Conservation (phyloP, 306 rosid genomes). For the Macrotyloma uniflorum region DNA sequence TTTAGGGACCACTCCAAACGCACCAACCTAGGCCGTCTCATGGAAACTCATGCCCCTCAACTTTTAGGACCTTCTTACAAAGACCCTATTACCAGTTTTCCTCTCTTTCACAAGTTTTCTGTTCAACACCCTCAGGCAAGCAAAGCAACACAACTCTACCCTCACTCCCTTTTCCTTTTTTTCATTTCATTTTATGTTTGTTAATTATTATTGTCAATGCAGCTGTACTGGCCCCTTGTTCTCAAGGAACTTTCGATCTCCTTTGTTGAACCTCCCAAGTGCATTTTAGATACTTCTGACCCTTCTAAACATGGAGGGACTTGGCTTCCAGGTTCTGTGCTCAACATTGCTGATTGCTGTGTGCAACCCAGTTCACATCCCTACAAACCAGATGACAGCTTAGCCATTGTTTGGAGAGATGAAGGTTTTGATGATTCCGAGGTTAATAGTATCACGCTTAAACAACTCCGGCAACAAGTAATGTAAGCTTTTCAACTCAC, state of each 20-base stretch:
- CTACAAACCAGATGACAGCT: slow-evolving; percentile 56
- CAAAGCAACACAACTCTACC: not conserved
- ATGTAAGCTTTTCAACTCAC: slow-evolving; percentile 57
- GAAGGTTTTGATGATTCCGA: slow-evolving; percentile 67
- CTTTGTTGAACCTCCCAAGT: slow-evolving; percentile 59
- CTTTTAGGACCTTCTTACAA: slow-evolving; percentile 67
- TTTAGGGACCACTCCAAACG: slow-evolving; percentile 53
- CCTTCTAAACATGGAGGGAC: slow-evolving; percentile 59
- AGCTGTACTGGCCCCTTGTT: slow-evolving; percentile 84
- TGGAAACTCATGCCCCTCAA: slow-evolving; percentile 67
- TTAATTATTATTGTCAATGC: not conserved
- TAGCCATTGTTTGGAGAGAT: slow-evolving; percentile 82
- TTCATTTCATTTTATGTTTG: not conserved
- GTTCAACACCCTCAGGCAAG: slow-evolving; percentile 68
- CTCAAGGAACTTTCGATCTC: slow-evolving; percentile 72
- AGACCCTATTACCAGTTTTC: slow-evolving; percentile 77
- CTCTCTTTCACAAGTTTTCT: slow-evolving; percentile 65
- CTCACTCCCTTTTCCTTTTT: not conserved
- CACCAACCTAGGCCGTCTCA: slow-evolving; percentile 71
- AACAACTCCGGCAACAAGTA: slow-evolving; percentile 78
- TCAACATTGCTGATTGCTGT: slow-evolving; percentile 89
- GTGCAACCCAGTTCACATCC: slow-evolving; percentile 57
- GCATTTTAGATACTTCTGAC: slow-evolving; percentile 65
- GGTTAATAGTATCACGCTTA: slow-evolving; percentile 62
- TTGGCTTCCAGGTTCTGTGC: slow-evolving; percentile 76